Evolutionary conservation across 345 rosid genomes (phyloP).

Genomic region (Populus nigra): DNA sequence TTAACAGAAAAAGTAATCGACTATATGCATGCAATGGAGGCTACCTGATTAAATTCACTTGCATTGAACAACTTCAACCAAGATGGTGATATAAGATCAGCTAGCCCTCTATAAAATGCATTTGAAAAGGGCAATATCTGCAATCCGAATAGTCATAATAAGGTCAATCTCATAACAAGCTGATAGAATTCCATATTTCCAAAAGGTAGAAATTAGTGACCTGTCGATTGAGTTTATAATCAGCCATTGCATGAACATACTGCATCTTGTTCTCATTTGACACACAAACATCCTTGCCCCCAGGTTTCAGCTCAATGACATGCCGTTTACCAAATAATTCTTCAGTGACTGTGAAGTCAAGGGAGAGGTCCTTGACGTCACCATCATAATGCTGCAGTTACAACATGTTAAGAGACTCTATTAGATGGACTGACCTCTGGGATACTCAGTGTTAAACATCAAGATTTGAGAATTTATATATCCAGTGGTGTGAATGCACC

Average conservation of each 20-base stretch:
- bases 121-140: conserved; percentile 92
- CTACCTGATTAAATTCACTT: conserved; percentile 94
- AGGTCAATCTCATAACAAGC: conserved; percentile 2
- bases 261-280: conserved; percentile 95
- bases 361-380: conserved; percentile 74
- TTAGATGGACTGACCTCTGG: too few species aligned
- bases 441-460: not conserved
- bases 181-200: not conserved
- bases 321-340: conserved; percentile 73
- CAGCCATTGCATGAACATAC: conserved; percentile 96
- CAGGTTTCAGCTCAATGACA: conserved; percentile 77
- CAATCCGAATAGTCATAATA: conserved; percentile 28
- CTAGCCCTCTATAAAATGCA: conserved; percentile 89
- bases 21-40: not conserved
- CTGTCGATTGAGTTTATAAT: conserved; percentile 95
- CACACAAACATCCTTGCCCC: conserved; percentile 76
- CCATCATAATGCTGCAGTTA: conserved; percentile 77
- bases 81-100: conserved; percentile 83
- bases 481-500: not conserved
- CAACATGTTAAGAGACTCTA: not conserved
- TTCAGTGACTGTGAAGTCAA: conserved; percentile 91
- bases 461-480: not conserved
- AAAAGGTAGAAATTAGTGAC: conserved; percentile 34
- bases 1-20: not conserved
- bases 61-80: conserved; percentile 96